Evolutionary conservation across 2,329 filamentous ascomycete genomes (phyloP).

Genomic region (Cladobotryum mycophilum): DNA sequence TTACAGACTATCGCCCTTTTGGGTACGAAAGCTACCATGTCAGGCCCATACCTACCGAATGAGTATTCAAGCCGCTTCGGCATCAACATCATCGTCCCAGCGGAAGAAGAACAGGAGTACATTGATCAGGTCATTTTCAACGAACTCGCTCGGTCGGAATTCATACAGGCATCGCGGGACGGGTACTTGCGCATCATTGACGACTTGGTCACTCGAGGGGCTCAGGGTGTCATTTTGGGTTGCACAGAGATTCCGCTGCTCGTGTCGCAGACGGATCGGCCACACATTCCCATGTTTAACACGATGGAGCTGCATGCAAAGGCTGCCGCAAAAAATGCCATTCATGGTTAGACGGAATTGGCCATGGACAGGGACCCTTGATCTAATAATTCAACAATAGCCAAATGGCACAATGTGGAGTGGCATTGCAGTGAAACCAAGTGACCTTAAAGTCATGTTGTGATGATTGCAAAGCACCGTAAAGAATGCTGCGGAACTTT

Average conservation of each 20-base stretch:
- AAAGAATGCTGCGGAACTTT: too few species aligned
- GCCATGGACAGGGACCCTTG: too few species aligned
- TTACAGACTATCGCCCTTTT: slow-evolving; percentile 6
- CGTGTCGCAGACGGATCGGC: slow-evolving; percentile 12
- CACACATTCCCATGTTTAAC: slow-evolving; percentile 12
- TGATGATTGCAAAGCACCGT: too few species aligned
- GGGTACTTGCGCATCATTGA: slow-evolving; percentile 12
- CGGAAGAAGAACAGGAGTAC: slow-evolving; percentile 8
- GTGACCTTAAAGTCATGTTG: too few species aligned
- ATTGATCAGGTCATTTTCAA: slow-evolving; percentile 12
- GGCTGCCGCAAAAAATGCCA: slow-evolving; percentile 9
- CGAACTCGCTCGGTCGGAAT: slow-evolving; percentile 8
- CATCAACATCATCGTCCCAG: slow-evolving; percentile 10
- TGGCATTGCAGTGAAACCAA: too few species aligned
- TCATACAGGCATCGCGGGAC: neutral
- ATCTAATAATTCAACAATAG: too few species aligned
- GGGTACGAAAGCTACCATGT: slow-evolving; percentile 14
- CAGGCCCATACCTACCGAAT: slow-evolving; percentile 10
- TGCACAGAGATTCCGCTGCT: slow-evolving; percentile 17
- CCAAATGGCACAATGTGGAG: too few species aligned
- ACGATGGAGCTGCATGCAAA: slow-evolving; percentile 12
- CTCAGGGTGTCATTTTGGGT: slow-evolving; percentile 12
- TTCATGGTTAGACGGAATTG: too few species aligned
- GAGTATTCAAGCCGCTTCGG: slow-evolving; percentile 7
- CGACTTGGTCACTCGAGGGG: slow-evolving; percentile 9